Conservation (phyloP, 1,284 basidiomycete genomes). For the Exsudoporus floridanus region DNA sequence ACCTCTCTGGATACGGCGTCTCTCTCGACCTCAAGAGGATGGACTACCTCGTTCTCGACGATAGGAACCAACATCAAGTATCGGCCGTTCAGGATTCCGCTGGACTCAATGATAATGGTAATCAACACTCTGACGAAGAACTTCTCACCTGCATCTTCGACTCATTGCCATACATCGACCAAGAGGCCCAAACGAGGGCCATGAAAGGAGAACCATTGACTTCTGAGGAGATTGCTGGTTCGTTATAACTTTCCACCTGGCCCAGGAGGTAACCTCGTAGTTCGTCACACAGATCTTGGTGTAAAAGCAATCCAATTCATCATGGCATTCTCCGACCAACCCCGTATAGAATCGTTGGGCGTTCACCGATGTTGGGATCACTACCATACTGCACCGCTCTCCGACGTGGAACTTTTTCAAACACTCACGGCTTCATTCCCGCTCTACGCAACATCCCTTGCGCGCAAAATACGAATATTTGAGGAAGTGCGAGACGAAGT, state of each 20-base stretch:
- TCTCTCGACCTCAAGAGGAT: slow-evolving; percentile 94
- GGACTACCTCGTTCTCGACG: slow-evolving; percentile 94
- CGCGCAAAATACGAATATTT: slow-evolving; percentile 61
- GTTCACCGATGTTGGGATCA: slow-evolving; percentile 24
- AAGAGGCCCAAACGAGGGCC: slow-evolving; percentile 48
- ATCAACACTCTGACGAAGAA: slow-evolving; percentile 26
- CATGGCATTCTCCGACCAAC: slow-evolving; percentile 43
- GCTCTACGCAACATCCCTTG: slow-evolving; percentile 71
- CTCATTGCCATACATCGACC: slow-evolving; percentile 52
- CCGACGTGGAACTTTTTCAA: slow-evolving; percentile 61
- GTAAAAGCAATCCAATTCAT: slow-evolving; percentile 75
- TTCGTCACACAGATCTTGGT: slow-evolving; percentile 57
- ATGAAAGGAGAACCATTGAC: slow-evolving; percentile 49
- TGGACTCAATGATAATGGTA: slow-evolving; percentile 9
- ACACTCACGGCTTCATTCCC: slow-evolving; percentile 88
- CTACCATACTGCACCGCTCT: slow-evolving; percentile 8
- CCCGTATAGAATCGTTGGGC: slow-evolving; percentile 5
- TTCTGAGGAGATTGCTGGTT: slow-evolving; percentile 59
- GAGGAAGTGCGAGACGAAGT: slow-evolving; percentile 59
- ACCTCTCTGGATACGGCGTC: slow-evolving; percentile 88
- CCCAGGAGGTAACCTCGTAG: neutral
- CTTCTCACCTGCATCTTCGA: slow-evolving; percentile 45
- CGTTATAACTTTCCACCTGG: slow-evolving; percentile 17
- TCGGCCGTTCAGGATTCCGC: neutral
- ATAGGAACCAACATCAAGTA: slow-evolving; percentile 46